These are phyloP conservation scores for Kluyveromyces sp. DNA, from an alignment of 1,139 yeast species.

Conservation along the genomic window DNA sequence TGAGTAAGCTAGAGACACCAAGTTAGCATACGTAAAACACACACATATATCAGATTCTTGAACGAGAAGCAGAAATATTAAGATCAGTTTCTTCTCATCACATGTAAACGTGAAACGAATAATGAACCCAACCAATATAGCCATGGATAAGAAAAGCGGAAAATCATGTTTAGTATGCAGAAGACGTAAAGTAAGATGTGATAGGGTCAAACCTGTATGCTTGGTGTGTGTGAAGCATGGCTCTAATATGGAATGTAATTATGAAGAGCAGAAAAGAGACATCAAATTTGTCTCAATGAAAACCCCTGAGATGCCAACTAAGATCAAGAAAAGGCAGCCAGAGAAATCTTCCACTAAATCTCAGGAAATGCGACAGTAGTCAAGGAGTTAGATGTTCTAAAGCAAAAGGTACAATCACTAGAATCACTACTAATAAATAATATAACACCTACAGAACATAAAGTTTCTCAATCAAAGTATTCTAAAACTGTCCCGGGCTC, in stretches of 20 bases:
- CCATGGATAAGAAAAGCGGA: conserved; percentile 23
- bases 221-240: conserved; percentile 23
- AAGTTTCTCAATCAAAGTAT: not conserved
- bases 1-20: too few relatives aligned
- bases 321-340: conserved; percentile 17
- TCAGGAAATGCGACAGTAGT: not conserved
- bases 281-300: conserved; percentile 14
- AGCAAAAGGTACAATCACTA: conserved; percentile 3
- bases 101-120: too few relatives aligned
- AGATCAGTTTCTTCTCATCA: too few relatives aligned
- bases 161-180: conserved; percentile 38
- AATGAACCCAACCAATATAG: too few relatives aligned
- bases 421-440: conserved; percentile 2
- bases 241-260: conserved; percentile 14
- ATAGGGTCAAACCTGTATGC: conserved; percentile 26
- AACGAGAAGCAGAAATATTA: too few relatives aligned
- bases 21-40: too few relatives aligned
- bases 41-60: too few relatives aligned
- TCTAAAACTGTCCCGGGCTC: not conserved
- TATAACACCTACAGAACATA: not conserved
- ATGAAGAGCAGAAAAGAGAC: conserved; percentile 18
- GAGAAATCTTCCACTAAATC: conserved; percentile 3
- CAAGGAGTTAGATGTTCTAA: conserved; percentile 5
- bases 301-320: conserved; percentile 11
- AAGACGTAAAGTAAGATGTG: conserved; percentile 35